Base-by-base conservation (phyloP, 129 eudicot species). In the Kitagawia praeruptora region DNA sequence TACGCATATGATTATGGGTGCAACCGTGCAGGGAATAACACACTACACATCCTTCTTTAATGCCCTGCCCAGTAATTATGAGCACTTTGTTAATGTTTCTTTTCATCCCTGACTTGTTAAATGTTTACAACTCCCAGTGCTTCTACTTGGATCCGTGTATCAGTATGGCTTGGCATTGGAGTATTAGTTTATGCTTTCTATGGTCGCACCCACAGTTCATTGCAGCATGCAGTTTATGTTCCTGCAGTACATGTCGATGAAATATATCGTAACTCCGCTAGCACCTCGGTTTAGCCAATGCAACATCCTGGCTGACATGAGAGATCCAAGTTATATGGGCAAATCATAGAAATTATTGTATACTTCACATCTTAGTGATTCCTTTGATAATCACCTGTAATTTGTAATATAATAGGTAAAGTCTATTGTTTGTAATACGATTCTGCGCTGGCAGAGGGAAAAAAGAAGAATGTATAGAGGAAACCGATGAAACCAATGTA, bases 171-270 rank as follows among this genome's bases (percentile, higher is more conserved):
- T 74, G 77, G 72, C 6, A 77, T 95, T 14, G 99, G 99, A 73
- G 85, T 84, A 31, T 18, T 89, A 53, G 91, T 95, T 16, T 95
- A 95, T 74, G 39, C 79, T 73, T 86, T 86, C 44, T 95, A 95
- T 63, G 99, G 99, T 9, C 88, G 99, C 47, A 87, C 75, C 76
- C 94, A 95, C 85, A 95, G 99, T 83, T 83, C 89, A 8, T 80
- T 95, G 75, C 88, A 75, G 73, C 85, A 92, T 79, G 99, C 93
- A 39, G 95, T 95, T 63, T 95, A 95, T 78, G 99, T 95, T 72
- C 99, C 99, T 77, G 96, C 91, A 71, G 81, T 88, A 69, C 97
- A 90, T 70, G 96, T 90, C 16, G 95, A 95, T 78, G 99, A 95
- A 83, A 95, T 95, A 31, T 95, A 92, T 61, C 75, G 81, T 47